These are phyloP conservation scores for Apiotrichum gamsii DNA, from an alignment of 1,284 basidiomycete species.

Conservation along the genomic window DNA sequence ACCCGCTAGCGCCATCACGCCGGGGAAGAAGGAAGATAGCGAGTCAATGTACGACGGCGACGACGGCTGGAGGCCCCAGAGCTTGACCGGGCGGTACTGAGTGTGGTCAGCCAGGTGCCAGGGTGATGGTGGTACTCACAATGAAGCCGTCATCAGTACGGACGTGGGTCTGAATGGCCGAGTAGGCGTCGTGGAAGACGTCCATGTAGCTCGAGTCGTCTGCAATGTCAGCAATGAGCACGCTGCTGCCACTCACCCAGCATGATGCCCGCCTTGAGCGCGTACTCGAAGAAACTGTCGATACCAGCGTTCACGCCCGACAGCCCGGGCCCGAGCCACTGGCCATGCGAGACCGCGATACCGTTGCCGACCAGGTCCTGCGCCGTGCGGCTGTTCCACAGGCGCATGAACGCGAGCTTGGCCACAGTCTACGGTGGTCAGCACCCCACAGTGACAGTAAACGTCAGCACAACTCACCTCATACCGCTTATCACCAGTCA, in stretches of 20 bases:
- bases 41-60: conserved; percentile 41
- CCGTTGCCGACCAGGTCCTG: conserved; percentile 81
- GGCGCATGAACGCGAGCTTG: conserved; percentile 69
- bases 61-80: conserved; percentile 26
- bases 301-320: conserved; percentile 83
- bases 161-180: conserved; percentile 77
- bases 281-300: conserved; percentile 91
- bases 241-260: conserved; percentile 56
- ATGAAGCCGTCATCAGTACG: conserved; percentile 77
- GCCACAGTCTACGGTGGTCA: conserved; percentile 38
- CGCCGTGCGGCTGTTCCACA: conserved; percentile 81
- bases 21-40: conserved; percentile 50
- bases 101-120: not conserved
- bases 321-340: conserved; percentile 57
- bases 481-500: conserved; percentile 78
- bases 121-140: conserved; percentile 52
- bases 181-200: conserved; percentile 81
- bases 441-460: not conserved
- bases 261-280: conserved; percentile 61
- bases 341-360: conserved; percentile 59
- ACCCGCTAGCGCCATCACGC: conserved; percentile 71
- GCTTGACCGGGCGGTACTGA: conserved; percentile 37
- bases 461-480: conserved; percentile 56
- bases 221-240: conserved; percentile 41
- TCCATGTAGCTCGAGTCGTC: conserved; percentile 82